Evolutionary conservation across 2,329 filamentous ascomycete species (phyloP), one percentile per base, ranked within the genome.

Genomic region (Hirsutella rhossiliensis): DNA sequence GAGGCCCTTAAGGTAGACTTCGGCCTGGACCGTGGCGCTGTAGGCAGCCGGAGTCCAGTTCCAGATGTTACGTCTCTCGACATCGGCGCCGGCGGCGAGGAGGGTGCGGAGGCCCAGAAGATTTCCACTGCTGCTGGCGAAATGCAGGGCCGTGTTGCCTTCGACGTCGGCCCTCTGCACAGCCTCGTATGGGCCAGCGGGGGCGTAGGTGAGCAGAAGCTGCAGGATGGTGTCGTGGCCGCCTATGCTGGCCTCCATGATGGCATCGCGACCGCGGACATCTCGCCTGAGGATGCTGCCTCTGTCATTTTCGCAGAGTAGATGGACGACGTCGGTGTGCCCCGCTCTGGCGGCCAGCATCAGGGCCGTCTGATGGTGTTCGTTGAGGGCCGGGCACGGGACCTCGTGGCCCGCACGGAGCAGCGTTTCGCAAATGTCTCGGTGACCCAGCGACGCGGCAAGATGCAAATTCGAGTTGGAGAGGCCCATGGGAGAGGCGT

Each of bases 131-230:
- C 83, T 83, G 55, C 80, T 87, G 12, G 88, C 88, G 64, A 92
- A 88, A 63, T 94, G 87, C 38, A 94, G 68, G 0, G 87, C 84
- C 3, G 87, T 94, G 58, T 94, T 92, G n/a, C 87, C 87, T 46
- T 83, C 75, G 1, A 71, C 55, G 56, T 94, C 87, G 4, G 71
- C 68, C 28, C 72, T 67, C 39, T 69, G 68, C 7, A 84, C 71
- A 3, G 75, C 73, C 1, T 66, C 65, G 19, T 62, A 60, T 0
- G 74, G 66, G 13, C 75, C 75, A n/a, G 64, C 64, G 8, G 77
- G 76, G 1, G 69, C 72, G 52, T 74, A 80, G 0, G 78, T 82
- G 42, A 83, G 62, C 28, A 83, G 66, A 43, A 82, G 71, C 58
- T 82, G 78, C n/a, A 83, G 60, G 6, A 73, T 71, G 0, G 78